These are phyloP conservation scores for Amaranthus palmeri DNA, from an alignment of 148 eudicot species.

Conservation along the genomic window DNA sequence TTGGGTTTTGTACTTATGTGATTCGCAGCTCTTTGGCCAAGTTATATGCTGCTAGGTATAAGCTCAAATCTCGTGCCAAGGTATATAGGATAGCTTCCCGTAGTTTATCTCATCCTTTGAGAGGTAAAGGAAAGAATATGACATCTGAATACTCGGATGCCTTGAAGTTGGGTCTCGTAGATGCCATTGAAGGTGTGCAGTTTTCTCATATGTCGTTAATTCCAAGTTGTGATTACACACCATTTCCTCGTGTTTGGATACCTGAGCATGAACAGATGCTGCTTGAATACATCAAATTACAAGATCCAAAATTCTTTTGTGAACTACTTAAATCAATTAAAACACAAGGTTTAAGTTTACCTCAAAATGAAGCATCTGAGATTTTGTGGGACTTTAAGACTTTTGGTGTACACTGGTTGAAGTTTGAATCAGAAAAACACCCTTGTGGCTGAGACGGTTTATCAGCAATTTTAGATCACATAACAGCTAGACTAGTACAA, in stretches of 20 bases:
- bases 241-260: conserved; percentile 81
- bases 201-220: conserved; percentile 85
- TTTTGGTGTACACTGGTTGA: conserved; percentile 41
- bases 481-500: background rate
- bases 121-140: conserved; percentile 45
- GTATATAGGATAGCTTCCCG: conserved; percentile 84
- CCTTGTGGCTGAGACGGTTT: background rate
- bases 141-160: conserved; percentile 75
- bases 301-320: conserved; percentile 71
- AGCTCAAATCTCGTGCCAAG: conserved; percentile 88
- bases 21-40: conserved; percentile 90
- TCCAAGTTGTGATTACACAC: conserved; percentile 85
- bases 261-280: conserved; percentile 76
- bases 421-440: conserved; percentile 3
- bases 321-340: conserved; percentile 57
- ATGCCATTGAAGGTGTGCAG: conserved; percentile 81
- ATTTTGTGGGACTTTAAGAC: conserved; percentile 81
- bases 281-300: conserved; percentile 64
- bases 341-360: conserved; percentile 42
- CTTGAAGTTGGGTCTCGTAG: conserved; percentile 80
- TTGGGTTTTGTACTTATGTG: conserved; percentile 93
- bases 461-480: background rate
- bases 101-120: conserved; percentile 75
- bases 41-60: conserved; percentile 90
- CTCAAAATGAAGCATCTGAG: conserved; percentile 76